Percentiles rank a stretch among this genome's conserved stretches.
Conservation (phyloP, 371 early-diverging fungal genomes). For the Haplosporangium sp. region DNA sequence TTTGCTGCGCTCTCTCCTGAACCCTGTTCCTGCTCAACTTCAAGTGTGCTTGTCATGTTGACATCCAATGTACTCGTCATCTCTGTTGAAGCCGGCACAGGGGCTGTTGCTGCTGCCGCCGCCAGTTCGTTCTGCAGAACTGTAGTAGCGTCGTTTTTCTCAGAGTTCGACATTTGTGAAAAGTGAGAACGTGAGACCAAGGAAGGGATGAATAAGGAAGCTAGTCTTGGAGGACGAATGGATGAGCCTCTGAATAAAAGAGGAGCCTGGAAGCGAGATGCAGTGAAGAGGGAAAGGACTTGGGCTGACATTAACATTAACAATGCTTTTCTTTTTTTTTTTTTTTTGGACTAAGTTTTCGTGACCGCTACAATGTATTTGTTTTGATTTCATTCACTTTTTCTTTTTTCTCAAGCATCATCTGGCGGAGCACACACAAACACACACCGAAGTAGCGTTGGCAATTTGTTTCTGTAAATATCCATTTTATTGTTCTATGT, state of each 20-base stretch:
- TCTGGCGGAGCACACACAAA: not conserved
- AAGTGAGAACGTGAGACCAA: not conserved
- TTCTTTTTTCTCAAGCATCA: not conserved
- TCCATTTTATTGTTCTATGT: too few species aligned
- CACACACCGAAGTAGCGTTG: too few species aligned
- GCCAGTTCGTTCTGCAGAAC: too few species aligned
- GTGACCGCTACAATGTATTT: not conserved
- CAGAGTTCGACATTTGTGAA: not conserved
- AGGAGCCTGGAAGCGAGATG: not conserved
- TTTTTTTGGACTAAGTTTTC: not conserved
- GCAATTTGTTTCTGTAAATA: too few species aligned
- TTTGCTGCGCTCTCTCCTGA: slow-evolving; percentile 35
- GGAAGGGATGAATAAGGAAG: not conserved
- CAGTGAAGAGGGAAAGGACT: not conserved
- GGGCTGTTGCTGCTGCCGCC: too few species aligned
- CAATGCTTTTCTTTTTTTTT: not conserved
- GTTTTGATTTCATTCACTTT: not conserved
- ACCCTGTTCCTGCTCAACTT: not conserved
- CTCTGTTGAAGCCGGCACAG: too few species aligned
- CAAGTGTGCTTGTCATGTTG: too few species aligned
- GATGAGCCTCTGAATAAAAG: not conserved
- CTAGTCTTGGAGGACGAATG: slow-evolving; percentile 1
- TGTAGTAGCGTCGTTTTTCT: too few species aligned
- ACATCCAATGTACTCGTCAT: too few species aligned
- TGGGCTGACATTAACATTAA: not conserved